phyloP scores from a whole-genome alignment of 495 filamentous ascomycete genomes.

The Aspergillus avenaceus region DNA sequence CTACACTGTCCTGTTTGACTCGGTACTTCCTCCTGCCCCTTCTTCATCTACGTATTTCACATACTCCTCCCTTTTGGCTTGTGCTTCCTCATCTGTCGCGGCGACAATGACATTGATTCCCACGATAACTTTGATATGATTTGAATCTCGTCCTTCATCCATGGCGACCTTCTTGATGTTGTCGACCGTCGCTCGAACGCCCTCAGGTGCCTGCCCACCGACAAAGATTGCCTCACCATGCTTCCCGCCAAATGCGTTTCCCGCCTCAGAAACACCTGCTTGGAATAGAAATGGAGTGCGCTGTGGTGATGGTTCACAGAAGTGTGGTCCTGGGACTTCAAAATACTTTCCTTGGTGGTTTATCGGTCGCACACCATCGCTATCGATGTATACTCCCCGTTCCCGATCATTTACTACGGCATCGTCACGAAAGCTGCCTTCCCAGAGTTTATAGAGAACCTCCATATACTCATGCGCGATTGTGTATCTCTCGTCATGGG shows the following conservation, averaged over 20 bases:
- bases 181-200: slow-evolving; percentile 41
- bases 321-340: slow-evolving; percentile 51
- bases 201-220: slow-evolving; percentile 42
- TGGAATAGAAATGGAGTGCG: slow-evolving; percentile 54
- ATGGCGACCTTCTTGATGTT: slow-evolving; percentile 44
- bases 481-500: slow-evolving; percentile 57
- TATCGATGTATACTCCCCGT: slow-evolving; percentile 45
- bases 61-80: slow-evolving; percentile 45
- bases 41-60: slow-evolving; percentile 51
- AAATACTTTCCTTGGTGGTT: slow-evolving; percentile 57
- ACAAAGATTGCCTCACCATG: slow-evolving; percentile 58
- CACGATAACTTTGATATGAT: slow-evolving; percentile 50
- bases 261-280: slow-evolving; percentile 51
- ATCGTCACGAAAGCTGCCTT: slow-evolving; percentile 58
- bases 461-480: slow-evolving; percentile 57
- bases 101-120: slow-evolving; percentile 44
- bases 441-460: slow-evolving; percentile 58
- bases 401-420: slow-evolving; percentile 48
- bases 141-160: slow-evolving; percentile 42
- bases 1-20: too few relatives aligned
- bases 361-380: slow-evolving; percentile 47
- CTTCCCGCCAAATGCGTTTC: slow-evolving; percentile 51
- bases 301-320: slow-evolving; percentile 54
- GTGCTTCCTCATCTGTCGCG: slow-evolving; percentile 50
- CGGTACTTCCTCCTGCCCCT: too few relatives aligned